These are phyloP conservation scores for Populus pruinosa DNA, from an alignment of 345 rosid genomes.

Conservation along the genomic window DNA sequence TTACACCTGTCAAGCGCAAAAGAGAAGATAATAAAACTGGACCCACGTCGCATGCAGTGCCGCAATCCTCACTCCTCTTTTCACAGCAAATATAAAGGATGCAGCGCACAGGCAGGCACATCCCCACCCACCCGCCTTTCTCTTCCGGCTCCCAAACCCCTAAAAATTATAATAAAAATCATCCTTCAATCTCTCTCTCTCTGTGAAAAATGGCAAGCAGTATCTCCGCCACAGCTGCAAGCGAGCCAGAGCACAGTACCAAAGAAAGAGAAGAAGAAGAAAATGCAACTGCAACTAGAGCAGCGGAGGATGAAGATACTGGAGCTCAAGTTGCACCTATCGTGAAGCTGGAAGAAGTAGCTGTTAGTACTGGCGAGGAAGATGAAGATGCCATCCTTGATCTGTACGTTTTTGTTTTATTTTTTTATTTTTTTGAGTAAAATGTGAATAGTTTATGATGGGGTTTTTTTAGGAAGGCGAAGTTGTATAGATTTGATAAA, in stretches of 20 bases:
- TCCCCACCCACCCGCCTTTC: too few relatives aligned
- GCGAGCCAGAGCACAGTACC: slow-evolving; percentile 41
- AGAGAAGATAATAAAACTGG: neutral
- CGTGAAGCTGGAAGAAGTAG: slow-evolving; percentile 76
- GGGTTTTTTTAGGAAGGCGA: slow-evolving; percentile 63
- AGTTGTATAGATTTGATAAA: slow-evolving; percentile 81
- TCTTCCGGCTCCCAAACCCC: too few relatives aligned
- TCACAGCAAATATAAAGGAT: too few relatives aligned
- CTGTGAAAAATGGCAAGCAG: slow-evolving; percentile 46
- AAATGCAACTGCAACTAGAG: slow-evolving; percentile 29
- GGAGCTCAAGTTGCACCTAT: slow-evolving; percentile 90
- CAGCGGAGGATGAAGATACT: slow-evolving; percentile 83
- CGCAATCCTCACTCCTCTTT: too few relatives aligned
- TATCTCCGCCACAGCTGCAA: neutral
- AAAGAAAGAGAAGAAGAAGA: slow-evolving; percentile 51
- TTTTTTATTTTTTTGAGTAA: neutral
- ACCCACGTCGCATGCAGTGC: too few relatives aligned
- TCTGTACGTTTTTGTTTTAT: slow-evolving; percentile 40
- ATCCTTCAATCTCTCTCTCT: too few relatives aligned
- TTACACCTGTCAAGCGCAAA: neutral
- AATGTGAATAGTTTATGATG: neutral
- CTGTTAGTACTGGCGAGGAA: slow-evolving; percentile 91
- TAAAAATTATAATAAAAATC: too few relatives aligned
- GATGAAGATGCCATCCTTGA: slow-evolving; percentile 77
- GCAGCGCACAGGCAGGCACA: too few relatives aligned